Evolutionary conservation across 2,329 filamentous ascomycete genomes (phyloP), one percentile per base, ranked within the genome.

Genomic region (Tolypocladium amazonense): DNA sequence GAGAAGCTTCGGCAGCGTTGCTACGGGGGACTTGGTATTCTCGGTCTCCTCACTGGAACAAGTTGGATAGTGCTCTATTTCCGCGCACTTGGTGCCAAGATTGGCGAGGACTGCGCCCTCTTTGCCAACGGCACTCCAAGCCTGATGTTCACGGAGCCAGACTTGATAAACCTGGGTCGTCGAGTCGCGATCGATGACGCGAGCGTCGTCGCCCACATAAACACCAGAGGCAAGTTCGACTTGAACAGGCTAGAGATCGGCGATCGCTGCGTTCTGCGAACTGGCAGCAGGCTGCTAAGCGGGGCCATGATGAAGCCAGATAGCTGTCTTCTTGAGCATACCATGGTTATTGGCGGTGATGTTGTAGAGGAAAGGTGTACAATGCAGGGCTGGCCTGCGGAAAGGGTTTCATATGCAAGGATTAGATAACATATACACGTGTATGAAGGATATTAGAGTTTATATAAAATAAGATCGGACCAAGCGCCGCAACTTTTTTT

Each of bases 91-190:
- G 81, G 82, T 20, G 81, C 81, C 4, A 74, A 70, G 0, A 82
- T 84, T 54, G 81, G 81, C 6, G 74, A 76, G 30, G 77, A 85
- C 69, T 83, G 80, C 60, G 78, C 81, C 0, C 71, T 84, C 7
- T 83, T 83, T 58, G 79, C 80, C 1, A 81, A 79, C 45, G 82
- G 82, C 0, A 66, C 71, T 6, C 80, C 81, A 1, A 78, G 74
- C 41, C 70, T 84, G 20, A 76, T 81, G 67, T 81, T 84, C 64
- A 85, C 82, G 0, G 81, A 84, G 69, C 81, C 81, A 0, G 82
- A 84, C 59, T 73, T 84, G 8, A 71, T 85, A 18, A 79, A 73
- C 0, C 69, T 84, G 2, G 81, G 81, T 2, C 76, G 82, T 63
- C 70, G 81, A 1, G 81, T 83, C 0, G 71, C 72, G 1, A 76